phyloP scores from a whole-genome alignment of 306 rosid genomes.

The Trifolium subterraneum region DNA sequence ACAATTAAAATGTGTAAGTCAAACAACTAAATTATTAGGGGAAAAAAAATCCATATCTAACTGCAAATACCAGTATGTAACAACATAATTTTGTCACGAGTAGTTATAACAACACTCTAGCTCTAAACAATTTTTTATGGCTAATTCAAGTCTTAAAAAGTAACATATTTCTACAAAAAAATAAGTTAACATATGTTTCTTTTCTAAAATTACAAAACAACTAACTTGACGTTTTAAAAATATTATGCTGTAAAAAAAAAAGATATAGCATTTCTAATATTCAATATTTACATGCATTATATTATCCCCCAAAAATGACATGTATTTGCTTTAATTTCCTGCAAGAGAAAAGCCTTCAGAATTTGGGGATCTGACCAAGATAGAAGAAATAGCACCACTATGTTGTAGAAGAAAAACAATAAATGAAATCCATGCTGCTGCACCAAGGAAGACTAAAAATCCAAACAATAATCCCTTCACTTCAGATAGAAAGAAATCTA shows the following conservation, averaged over 20 bases:
- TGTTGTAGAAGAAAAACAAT: constrained; percentile 50
- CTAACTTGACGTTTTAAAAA: neutral
- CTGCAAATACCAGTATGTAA: too few relatives aligned
- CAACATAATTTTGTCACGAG: too few relatives aligned
- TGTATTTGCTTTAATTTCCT: constrained; percentile 1
- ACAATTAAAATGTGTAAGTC: too few relatives aligned
- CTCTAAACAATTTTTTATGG: too few relatives aligned
- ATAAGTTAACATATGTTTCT: too few relatives aligned
- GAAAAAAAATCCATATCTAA: too few relatives aligned
- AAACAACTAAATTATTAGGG: too few relatives aligned
- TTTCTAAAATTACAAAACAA: neutral
- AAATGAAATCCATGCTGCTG: constrained; percentile 50
- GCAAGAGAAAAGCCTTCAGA: constrained; percentile 49
- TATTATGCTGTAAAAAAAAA: neutral
- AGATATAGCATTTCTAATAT: neutral
- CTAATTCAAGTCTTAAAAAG: too few relatives aligned
- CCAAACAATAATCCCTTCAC: constrained; percentile 51
- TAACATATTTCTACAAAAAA: too few relatives aligned
- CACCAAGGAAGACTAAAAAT: constrained; percentile 44
- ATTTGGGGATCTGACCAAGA: constrained; percentile 40
- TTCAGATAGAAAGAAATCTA: constrained; percentile 56
- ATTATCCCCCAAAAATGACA: neutral
- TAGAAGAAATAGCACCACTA: constrained; percentile 52
- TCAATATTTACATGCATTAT: neutral
- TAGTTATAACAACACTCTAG: too few relatives aligned